Conservation (phyloP, 106 monocot species). For the Dioscorea dumetorum region DNA sequence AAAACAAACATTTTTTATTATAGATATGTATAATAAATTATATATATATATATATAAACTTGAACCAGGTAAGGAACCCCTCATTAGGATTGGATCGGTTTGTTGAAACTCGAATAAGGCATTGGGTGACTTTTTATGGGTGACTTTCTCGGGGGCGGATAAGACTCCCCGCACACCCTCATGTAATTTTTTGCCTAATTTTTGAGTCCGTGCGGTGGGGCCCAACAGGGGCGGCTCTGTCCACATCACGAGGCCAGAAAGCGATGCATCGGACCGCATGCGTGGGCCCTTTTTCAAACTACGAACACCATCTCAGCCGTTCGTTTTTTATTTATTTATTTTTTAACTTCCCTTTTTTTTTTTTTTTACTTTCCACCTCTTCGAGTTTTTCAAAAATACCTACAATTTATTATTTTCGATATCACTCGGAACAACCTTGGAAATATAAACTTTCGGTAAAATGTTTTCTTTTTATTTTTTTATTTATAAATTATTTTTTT, state of each 20-base stretch:
- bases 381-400: too few species aligned
- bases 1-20: too few species aligned
- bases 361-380: too few species aligned
- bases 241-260: background rate
- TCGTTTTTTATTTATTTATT: background rate
- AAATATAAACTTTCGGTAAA: too few species aligned
- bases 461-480: too few species aligned
- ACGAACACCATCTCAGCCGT: background rate
- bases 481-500: too few species aligned
- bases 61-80: background rate
- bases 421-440: too few species aligned
- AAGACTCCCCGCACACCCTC: background rate
- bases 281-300: background rate
- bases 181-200: background rate
- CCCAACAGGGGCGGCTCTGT: background rate
- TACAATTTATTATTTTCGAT: too few species aligned
- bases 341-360: too few species aligned
- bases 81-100: background rate
- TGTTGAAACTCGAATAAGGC: background rate
- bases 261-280: background rate
- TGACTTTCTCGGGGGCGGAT: background rate
- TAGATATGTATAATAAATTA: too few species aligned
- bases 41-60: background rate
- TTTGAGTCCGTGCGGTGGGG: background rate
- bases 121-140: background rate